Evolutionary conservation across 495 filamentous ascomycete genomes (phyloP), one percentile per base, ranked within the genome.

Genomic region (Penicillium canariense): DNA sequence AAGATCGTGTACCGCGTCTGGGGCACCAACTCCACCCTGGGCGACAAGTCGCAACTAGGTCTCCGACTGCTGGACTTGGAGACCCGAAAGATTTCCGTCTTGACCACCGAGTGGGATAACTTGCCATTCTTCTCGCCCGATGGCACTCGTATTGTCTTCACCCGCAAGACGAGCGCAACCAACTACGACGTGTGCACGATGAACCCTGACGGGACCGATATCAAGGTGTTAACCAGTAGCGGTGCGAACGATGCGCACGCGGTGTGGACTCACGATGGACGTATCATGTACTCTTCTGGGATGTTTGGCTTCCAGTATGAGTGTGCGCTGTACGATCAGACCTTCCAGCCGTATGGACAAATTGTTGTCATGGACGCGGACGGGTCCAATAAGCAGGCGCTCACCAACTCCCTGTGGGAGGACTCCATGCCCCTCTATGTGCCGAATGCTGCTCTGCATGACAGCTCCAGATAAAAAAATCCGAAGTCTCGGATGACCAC

Each of bases 211-310:
- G 72, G 73, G 0, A 67, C 60, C 0, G 68, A 71, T 31, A 52
- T 75, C 23, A 56, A 40, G 7, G 47, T 63, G 4, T 44, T 75
- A n/a, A 74, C 73, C 1, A 59, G 45, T 25, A 68, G 65, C 47
- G 56, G 56, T 7, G 67, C 70, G 17, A 74, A 76, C 46, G 73
- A 76, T 61, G 73, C 72, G 0, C 72, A 74, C 56, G 72, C 73
- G 9, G 68, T 73, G 0, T 78, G 75, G 74, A 59, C 62, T 8
- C 50, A 59, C 8, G 70, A 73, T 47, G 66, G 70, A 10, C 68
- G 66, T 40, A 73, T 73, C 15, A 36, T 68, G 48, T 73, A 59
- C 43, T 63, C 60, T 1, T 64, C 59, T 12, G 66, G 66, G 4
- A 70, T 70, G 68, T 70, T 56, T 20, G 68, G 70, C 0, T 71